phyloP scores from a whole-genome alignment of 176 grass and related monocot species.

The Zizania latifolia region DNA sequence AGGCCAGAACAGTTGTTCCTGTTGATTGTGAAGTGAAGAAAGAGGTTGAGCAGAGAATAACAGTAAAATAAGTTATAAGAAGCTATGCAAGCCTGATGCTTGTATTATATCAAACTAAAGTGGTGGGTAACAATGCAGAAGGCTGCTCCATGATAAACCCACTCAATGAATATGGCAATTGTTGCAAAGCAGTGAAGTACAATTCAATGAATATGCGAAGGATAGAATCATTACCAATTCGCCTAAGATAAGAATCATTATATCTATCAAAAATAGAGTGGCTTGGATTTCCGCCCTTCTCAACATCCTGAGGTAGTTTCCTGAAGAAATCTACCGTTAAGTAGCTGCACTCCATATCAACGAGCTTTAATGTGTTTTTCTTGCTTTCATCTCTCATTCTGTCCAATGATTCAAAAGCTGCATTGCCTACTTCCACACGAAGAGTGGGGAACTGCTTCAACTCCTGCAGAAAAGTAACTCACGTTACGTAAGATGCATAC shows the following conservation, averaged over 20 bases:
- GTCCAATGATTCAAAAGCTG: slow-evolving; percentile 93
- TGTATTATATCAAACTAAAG: not conserved
- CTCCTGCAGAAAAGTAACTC: slow-evolving; percentile 47
- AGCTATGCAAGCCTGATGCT: not conserved
- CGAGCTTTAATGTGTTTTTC: slow-evolving; percentile 91
- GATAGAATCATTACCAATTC: slow-evolving; percentile 57
- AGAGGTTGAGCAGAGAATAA: not conserved
- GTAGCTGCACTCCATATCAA: slow-evolving; percentile 98
- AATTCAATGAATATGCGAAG: not conserved
- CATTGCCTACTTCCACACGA: slow-evolving; percentile 81
- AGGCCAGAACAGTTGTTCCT: slow-evolving; percentile 89
- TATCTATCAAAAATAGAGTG: slow-evolving; percentile 99
- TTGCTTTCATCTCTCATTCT: slow-evolving; percentile 99
- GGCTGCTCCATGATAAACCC: not conserved
- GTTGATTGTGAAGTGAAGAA: slow-evolving; percentile 23
- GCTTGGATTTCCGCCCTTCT: slow-evolving; percentile 98
- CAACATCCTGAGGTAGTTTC: slow-evolving; percentile 96
- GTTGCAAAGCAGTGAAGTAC: not conserved
- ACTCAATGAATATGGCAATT: not conserved
- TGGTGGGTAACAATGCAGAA: not conserved
- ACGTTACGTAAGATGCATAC: not conserved
- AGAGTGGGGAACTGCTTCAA: slow-evolving; percentile 93
- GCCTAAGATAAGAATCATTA: slow-evolving; percentile 97
- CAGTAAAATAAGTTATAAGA: not conserved
- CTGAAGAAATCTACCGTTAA: slow-evolving; percentile 98